Evolutionary conservation across 2,329 filamentous ascomycete species (phyloP).

Genomic region (Diaporthe batatas): DNA sequence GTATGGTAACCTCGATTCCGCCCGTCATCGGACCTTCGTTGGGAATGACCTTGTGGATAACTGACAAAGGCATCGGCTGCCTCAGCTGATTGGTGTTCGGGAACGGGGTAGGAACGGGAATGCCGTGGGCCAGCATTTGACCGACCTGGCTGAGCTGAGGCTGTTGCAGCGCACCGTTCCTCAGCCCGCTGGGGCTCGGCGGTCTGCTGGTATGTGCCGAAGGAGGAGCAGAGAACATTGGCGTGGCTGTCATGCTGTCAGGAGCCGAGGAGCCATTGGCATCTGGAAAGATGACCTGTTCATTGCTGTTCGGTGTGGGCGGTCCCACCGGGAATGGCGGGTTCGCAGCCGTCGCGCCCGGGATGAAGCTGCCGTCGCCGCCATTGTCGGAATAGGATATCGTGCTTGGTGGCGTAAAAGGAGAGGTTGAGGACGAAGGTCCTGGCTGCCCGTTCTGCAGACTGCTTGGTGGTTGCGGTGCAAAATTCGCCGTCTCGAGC

Average conservation of each 20-base stretch:
- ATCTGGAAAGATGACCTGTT: constrained; percentile 69
- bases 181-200: constrained; percentile 75
- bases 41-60: constrained; percentile 87
- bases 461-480: constrained; percentile 51
- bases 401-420: constrained; percentile 63
- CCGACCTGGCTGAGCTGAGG: constrained; percentile 47
- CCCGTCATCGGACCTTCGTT: constrained; percentile 84
- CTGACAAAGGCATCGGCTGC: constrained; percentile 59
- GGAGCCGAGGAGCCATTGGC: constrained; percentile 72
- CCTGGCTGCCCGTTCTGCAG: constrained; percentile 52
- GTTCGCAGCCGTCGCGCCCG: constrained; percentile 57
- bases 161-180: constrained; percentile 59
- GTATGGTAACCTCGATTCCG: constrained; percentile 87
- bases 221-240: constrained; percentile 78
- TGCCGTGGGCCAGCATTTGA: constrained; percentile 35
- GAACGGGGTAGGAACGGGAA: constrained; percentile 34
- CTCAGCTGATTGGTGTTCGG: constrained; percentile 34
- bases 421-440: constrained; percentile 59
- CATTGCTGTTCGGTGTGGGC: constrained; percentile 75
- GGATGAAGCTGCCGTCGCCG: constrained; percentile 61
- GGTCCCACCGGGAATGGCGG: constrained; percentile 68
- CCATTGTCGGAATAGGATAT: constrained; percentile 57
- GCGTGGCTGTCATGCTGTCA: constrained; percentile 74
- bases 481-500: constrained; percentile 68
- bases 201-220: constrained; percentile 83